These are phyloP conservation scores for Pythium scleroteichum DNA, from an alignment of 352 stramenopile genomes.

Conservation along the genomic window DNA sequence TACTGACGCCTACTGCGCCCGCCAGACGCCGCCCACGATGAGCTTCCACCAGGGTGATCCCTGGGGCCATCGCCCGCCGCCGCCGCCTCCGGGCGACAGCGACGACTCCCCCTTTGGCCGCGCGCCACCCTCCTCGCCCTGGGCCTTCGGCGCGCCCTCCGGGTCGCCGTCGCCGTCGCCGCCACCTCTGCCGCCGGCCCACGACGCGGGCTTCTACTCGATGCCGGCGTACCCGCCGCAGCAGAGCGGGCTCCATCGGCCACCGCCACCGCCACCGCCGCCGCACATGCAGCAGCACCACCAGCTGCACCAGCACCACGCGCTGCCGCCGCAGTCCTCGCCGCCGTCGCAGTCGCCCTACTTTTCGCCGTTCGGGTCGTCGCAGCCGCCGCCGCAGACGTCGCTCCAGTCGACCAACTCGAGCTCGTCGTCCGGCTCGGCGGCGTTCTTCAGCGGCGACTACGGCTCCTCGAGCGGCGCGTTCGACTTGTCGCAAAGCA, in stretches of 20 bases:
- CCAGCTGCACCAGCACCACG: slow-evolving; percentile 1
- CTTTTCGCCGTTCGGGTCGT: slow-evolving; percentile 10
- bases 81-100: slow-evolving; percentile 17
- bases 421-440: slow-evolving; percentile 6
- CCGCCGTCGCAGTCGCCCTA: neutral
- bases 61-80: slow-evolving; percentile 16
- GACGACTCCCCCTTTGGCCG: slow-evolving; percentile 18
- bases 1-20: neutral
- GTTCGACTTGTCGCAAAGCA: slow-evolving; percentile 47
- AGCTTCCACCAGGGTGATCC: slow-evolving; percentile 28
- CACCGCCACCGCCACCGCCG: slow-evolving; percentile 9
- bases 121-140: slow-evolving; percentile 15
- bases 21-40: slow-evolving; percentile 4
- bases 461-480: slow-evolving; percentile 5
- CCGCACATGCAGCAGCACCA: slow-evolving; percentile 7
- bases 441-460: slow-evolving; percentile 7
- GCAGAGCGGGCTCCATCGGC: neutral
- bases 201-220: slow-evolving; percentile 19
- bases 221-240: slow-evolving; percentile 6
- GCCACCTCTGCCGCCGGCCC: slow-evolving; percentile 17
- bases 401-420: slow-evolving; percentile 3
- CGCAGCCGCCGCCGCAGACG: neutral
- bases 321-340: neutral
- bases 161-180: slow-evolving; percentile 13
- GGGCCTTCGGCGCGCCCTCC: slow-evolving; percentile 18